Percentiles rank a stretch among this genome's conserved stretches.
These are phyloP conservation scores for Fusarium sp. DNA, from an alignment of 2,329 filamentous ascomycete species.

Conservation along the genomic window DNA sequence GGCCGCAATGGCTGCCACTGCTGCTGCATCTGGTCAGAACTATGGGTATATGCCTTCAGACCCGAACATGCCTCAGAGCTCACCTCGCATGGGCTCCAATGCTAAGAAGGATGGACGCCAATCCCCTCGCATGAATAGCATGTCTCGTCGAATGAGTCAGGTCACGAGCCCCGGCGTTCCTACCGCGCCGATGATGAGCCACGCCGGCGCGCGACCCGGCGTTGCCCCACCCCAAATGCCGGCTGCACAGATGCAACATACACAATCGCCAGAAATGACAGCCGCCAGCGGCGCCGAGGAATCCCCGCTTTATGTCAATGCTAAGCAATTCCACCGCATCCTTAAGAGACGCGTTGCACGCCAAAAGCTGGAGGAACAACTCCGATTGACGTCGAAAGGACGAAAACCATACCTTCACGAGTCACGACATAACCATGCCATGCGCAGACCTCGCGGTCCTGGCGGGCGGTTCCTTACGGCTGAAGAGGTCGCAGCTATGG, in stretches of 20 bases:
- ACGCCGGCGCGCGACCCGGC: slow-evolving; percentile 64
- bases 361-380: slow-evolving; percentile 91
- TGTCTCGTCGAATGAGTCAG: slow-evolving; percentile 78
- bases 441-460: slow-evolving; percentile 92
- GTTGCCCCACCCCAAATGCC: slow-evolving; percentile 71
- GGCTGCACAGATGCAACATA: slow-evolving; percentile 74
- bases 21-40: slow-evolving; percentile 86
- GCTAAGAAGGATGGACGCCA: slow-evolving; percentile 78
- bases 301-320: slow-evolving; percentile 96
- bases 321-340: slow-evolving; percentile 98
- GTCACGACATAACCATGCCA: slow-evolving; percentile 97
- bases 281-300: slow-evolving; percentile 81
- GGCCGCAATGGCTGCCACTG: slow-evolving; percentile 91
- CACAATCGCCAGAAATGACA: slow-evolving; percentile 84
- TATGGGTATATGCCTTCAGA: slow-evolving; percentile 81
- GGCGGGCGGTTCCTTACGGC: slow-evolving; percentile 96
- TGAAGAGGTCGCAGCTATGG: slow-evolving; percentile 93
- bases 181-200: slow-evolving; percentile 81
- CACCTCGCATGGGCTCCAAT: slow-evolving; percentile 82
- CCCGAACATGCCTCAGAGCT: slow-evolving; percentile 75
- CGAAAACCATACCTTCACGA: slow-evolving; percentile 98
- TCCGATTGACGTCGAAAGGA: slow-evolving; percentile 93
- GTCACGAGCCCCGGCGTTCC: slow-evolving; percentile 80
- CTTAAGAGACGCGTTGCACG: slow-evolving; percentile 92
- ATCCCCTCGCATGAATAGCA: slow-evolving; percentile 79